Percentiles rank a stretch among this genome's conserved stretches.
phyloP scores from a whole-genome alignment of 2,329 filamentous ascomycete species.

The Beauveria medogensis region DNA sequence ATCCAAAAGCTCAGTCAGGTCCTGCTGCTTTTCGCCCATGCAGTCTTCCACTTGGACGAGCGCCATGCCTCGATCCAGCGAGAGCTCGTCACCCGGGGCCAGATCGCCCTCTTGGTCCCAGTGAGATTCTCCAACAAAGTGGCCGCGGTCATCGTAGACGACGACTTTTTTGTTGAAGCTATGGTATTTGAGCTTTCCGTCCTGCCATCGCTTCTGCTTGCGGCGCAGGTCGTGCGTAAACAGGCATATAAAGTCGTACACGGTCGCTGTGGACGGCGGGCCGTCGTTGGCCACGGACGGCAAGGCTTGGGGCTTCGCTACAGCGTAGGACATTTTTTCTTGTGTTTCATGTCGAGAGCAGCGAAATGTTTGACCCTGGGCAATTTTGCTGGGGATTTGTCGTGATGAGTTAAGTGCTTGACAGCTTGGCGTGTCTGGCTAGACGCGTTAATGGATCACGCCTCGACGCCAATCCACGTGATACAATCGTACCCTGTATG shows the following conservation, averaged over 20 bases:
- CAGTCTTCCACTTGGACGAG: constrained; percentile 75
- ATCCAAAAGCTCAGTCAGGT: constrained; percentile 66
- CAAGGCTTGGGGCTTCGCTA: constrained; percentile 9
- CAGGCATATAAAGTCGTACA: constrained; percentile 76
- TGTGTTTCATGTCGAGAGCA: not conserved
- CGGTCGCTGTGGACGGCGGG: constrained; percentile 54
- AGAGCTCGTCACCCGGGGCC: constrained; percentile 73
- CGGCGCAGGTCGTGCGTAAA: constrained; percentile 78
- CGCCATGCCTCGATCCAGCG: constrained; percentile 65
- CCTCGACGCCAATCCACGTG: constrained; percentile 11
- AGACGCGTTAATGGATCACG: constrained; percentile 11
- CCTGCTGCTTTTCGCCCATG: constrained; percentile 65
- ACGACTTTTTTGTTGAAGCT: constrained; percentile 87
- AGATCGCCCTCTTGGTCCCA: constrained; percentile 64
- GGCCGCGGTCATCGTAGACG: constrained; percentile 76
- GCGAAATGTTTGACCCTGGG: not conserved
- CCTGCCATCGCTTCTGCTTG: constrained; percentile 90
- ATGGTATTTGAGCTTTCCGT: constrained; percentile 81
- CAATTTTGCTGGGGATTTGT: constrained; percentile 14
- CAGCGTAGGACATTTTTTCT: constrained; percentile 9
- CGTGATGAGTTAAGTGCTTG: not conserved
- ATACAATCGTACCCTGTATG: not conserved
- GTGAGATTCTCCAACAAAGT: constrained; percentile 78
- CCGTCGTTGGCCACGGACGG: not conserved
- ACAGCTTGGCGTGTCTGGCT: not conserved